Base-by-base conservation (phyloP, 2,329 filamentous ascomycete species). In the Cercospora zeina region DNA sequence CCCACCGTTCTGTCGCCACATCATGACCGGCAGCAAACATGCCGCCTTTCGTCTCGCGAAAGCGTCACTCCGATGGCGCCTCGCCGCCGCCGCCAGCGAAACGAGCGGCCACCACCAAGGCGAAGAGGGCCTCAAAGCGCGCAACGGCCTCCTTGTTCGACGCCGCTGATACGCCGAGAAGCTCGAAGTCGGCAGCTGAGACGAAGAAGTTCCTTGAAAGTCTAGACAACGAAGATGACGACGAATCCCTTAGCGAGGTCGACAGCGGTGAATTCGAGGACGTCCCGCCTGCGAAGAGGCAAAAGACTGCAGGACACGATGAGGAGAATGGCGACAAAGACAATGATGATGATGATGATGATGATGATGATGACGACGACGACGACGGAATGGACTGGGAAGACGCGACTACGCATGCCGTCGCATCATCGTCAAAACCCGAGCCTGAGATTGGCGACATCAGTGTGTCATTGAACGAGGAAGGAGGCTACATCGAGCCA, bases 31-130 rank as follows among this genome's bases (percentile, higher is more conserved):
- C 49, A 53, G 30, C 13, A 42, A 74, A 54, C 42, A 91, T 91
- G 88, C 87, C 89, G 70, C 88, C 89, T 24, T 78, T 84, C 67
- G 80, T 90, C 14, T 81, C 87, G 54, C 85, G 87, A 68, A 92
- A 91, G 77, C 83, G 87, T 64, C 70, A 85, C 67, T 83, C 82
- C 63, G 83, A 84, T 1, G 77, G 81, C 0, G 75, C 77, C 1
- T 74, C 77, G 30, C 70, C 73, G 33, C 70, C 75, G 49, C 62
- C 67, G 27, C 21, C 61, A 21, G 66, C 65, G 24, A 70, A 65
- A 37, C 63, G 63, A 13, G 62, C 67, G 47, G 30, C 62, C 39
- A 69, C 55, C 4, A 24, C 45, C 11, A 50, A 33, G 31, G 31
- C 42, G n/a, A 49, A 51, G 56, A 33, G 62, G 10, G 62, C 68